These are phyloP conservation scores for Elsinoe fawcettii DNA, from an alignment of 2,329 filamentous ascomycete genomes.

Conservation along the genomic window DNA sequence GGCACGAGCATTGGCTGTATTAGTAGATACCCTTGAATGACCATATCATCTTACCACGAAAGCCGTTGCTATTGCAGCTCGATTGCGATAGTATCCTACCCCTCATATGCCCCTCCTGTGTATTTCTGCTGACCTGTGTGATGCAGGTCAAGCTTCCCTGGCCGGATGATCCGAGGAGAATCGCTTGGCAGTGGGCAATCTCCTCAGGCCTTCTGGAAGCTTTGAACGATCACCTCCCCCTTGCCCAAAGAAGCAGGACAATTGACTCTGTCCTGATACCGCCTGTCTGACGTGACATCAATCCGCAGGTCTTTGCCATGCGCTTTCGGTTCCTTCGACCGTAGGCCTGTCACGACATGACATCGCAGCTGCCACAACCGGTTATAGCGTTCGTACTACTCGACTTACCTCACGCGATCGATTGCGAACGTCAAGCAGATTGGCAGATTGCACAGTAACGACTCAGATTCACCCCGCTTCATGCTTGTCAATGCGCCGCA, in stretches of 20 bases:
- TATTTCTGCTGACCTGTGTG: too few relatives aligned
- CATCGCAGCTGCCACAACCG: neutral
- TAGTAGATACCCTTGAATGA: conserved; percentile 12
- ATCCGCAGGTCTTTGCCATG: neutral
- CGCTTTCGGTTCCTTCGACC: neutral
- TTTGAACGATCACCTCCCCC: conserved; percentile 8
- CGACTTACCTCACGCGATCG: neutral
- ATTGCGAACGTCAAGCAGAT: neutral
- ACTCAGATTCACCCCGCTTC: neutral
- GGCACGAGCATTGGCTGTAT: neutral
- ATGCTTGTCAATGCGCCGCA: conserved; percentile 6
- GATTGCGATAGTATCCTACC: neutral
- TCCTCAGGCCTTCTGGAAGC: conserved; percentile 2
- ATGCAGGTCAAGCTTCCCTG: neutral
- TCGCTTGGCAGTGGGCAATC: conserved; percentile 12
- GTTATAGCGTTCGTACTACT: neutral
- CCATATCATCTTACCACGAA: neutral
- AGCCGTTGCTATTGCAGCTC: neutral
- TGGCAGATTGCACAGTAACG: neutral
- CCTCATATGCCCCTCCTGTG: neutral
- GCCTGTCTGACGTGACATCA: conserved; percentile 2
- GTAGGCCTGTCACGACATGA: neutral
- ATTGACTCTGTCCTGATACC: neutral
- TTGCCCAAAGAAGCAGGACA: conserved; percentile 8
- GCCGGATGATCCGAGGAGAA: neutral